phyloP scores from a whole-genome alignment of 352 stramenopile genomes.

The Phytopythium helicoides region DNA sequence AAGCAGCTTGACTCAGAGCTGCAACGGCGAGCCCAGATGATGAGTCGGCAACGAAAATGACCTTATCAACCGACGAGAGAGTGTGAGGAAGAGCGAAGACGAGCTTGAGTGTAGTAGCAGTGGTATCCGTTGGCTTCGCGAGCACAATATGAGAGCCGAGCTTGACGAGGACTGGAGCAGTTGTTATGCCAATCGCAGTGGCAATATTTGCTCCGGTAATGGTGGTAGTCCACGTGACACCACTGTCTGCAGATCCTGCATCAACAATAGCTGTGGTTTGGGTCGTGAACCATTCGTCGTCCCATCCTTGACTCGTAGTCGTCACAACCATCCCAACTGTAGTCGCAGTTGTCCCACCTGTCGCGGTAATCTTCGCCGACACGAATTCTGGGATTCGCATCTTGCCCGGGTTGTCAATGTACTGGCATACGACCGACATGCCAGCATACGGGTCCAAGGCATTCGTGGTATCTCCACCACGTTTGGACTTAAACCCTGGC shows the following conservation, averaged over 20 bases:
- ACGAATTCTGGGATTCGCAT: constrained; percentile 53
- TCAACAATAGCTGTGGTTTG: constrained; percentile 13
- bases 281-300: constrained; percentile 59
- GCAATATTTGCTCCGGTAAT: neutral
- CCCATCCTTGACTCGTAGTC: constrained; percentile 29
- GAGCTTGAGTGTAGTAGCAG: constrained; percentile 13
- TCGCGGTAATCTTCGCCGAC: constrained; percentile 13
- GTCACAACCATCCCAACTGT: constrained; percentile 27
- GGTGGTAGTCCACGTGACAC: neutral
- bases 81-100: constrained; percentile 26
- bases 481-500: constrained; percentile 14
- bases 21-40: constrained; percentile 11
- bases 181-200: neutral
- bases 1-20: constrained; percentile 4
- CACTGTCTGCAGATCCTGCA: neutral
- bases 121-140: neutral
- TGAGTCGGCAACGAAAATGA: constrained; percentile 13
- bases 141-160: constrained; percentile 17
- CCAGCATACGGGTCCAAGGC: constrained; percentile 10
- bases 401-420: constrained; percentile 43
- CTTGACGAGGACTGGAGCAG: constrained; percentile 14
- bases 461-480: neutral
- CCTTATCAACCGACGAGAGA: constrained; percentile 4
- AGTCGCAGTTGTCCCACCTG: constrained; percentile 3
- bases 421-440: constrained; percentile 58